Percentiles rank a stretch among this genome's conserved stretches.
Conservation (phyloP, 441 rosid species). For the Populus hybrid region DNA sequence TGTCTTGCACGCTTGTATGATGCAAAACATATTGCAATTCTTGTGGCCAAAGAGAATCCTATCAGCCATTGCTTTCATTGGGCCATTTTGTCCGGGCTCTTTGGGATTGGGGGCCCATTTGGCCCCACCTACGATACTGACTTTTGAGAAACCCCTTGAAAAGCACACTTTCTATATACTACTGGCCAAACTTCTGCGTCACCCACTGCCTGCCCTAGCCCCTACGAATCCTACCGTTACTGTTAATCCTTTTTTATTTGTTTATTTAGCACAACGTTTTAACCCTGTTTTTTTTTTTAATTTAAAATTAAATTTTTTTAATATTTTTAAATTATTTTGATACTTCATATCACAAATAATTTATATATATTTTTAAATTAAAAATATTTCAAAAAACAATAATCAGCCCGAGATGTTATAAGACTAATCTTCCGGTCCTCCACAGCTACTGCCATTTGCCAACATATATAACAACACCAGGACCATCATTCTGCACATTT, state of each 20-base stretch:
- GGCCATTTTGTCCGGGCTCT: conserved; percentile 25
- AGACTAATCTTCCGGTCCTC: no score
- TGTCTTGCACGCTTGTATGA: neutral
- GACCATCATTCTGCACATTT: neutral
- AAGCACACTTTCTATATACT: neutral
- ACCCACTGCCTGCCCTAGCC: neutral
- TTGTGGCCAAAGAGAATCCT: conserved; percentile 1
- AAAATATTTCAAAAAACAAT: no score
- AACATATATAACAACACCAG: neutral
- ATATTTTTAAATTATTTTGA: no score
- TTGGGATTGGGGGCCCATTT: neutral
- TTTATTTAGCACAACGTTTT: neutral
- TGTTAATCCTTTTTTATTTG: neutral
- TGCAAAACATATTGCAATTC: neutral
- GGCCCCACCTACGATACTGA: neutral
- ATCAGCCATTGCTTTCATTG: conserved; percentile 18
- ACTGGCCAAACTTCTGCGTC: neutral
- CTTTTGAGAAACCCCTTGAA: neutral
- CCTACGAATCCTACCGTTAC: neutral
- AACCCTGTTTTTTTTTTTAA: neutral
- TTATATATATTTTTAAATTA: no score
- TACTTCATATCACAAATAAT: no score
- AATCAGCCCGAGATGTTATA: no score
- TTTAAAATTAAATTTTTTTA: neutral
- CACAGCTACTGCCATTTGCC: no score